These are phyloP conservation scores for Alternaria metachromatica DNA, from an alignment of 2,329 filamentous ascomycete genomes.

Conservation along the genomic window DNA sequence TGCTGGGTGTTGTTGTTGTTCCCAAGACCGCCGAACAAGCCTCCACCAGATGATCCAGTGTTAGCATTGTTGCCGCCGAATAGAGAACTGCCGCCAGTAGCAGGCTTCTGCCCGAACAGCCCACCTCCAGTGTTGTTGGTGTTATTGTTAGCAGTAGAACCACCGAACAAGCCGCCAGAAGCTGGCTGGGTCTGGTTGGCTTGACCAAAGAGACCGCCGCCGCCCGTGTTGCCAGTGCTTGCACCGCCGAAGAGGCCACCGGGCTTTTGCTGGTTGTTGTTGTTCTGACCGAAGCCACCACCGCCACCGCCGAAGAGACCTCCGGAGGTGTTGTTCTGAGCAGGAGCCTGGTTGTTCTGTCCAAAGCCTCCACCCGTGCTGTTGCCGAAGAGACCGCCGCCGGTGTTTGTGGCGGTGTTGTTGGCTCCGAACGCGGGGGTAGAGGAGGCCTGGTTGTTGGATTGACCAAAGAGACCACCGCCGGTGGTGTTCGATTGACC, in stretches of 20 bases:
- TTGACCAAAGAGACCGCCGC: constrained; percentile 61
- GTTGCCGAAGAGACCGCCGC: constrained; percentile 38
- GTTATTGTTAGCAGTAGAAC: constrained; percentile 55
- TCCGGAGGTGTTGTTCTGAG: constrained; percentile 35
- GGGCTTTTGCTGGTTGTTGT: constrained; percentile 50
- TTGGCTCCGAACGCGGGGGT: constrained; percentile 37
- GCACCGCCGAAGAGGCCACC: constrained; percentile 42
- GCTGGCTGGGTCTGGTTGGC: constrained; percentile 29
- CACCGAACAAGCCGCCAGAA: constrained; percentile 53
- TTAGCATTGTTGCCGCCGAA: constrained; percentile 37
- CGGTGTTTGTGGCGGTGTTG: constrained; percentile 34
- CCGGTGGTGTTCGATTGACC: constrained; percentile 38
- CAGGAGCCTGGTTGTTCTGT: constrained; percentile 36
- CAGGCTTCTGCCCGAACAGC: constrained; percentile 51
- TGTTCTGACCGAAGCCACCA: constrained; percentile 44
- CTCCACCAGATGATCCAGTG: constrained; percentile 29
- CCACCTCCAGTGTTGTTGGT: constrained; percentile 42
- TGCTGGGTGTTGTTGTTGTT: constrained; percentile 43
- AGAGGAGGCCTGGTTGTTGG: constrained; percentile 33
- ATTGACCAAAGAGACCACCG: constrained; percentile 46
- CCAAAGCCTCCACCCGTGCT: constrained; percentile 39
- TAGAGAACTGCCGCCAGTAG: constrained; percentile 26
- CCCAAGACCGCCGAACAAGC: constrained; percentile 45
- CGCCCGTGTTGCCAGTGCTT: constrained; percentile 46
- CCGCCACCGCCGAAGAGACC: constrained; percentile 53